Evolutionary conservation across 164 flowering plant species (phyloP), one percentile per base, ranked within the genome.

Genomic region (Umbilicus rupestris): DNA sequence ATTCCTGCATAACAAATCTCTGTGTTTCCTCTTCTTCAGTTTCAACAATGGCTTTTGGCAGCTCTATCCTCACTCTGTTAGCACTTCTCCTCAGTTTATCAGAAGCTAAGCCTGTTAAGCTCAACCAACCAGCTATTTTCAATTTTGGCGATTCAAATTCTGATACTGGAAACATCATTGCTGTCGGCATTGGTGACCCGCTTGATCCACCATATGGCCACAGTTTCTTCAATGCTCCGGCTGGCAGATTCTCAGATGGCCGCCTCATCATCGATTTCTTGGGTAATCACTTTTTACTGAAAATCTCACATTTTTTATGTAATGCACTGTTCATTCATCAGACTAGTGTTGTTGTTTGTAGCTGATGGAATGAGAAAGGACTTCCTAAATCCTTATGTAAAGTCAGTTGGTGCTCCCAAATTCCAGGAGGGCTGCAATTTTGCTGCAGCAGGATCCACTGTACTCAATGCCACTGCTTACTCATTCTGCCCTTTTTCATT

Each of bases 371-470:
- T 89, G 84, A 86, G 87, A 47, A 52, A 85, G 44, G 95, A 96
- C 35, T 84, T 85, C 67, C 74, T 94, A 64, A 87, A 89, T 74
- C 75, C 97, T 0, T 94, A 94, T 73, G 67, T 94, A 83, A 97
- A 94, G 29, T 82, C 98, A 9, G 26, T 91, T 28, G 91, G 87
- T 17, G 41, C 76, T 10, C 97, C 97, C 19, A 81, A 22, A 72
- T 94, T 89, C 74, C 72, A 50, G 63, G 80, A 72, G 69, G 99
- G 99, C 14, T 80, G 97, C 78, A 89, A 94, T 47, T 94, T 89
- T 81, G 99, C 99, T 31, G 87, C 84, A 19, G 96, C 97, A 35
- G 97, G 88, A 0, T 84, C 96, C 4, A 89, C 90, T 17, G 76
- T 87, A 35, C 91, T 78, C 62, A 92, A 91, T 19, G 87, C 99